Evolutionary conservation across 176 grass and related monocot species (phyloP).

Genomic region (Puccinellia tenuiflora): DNA sequence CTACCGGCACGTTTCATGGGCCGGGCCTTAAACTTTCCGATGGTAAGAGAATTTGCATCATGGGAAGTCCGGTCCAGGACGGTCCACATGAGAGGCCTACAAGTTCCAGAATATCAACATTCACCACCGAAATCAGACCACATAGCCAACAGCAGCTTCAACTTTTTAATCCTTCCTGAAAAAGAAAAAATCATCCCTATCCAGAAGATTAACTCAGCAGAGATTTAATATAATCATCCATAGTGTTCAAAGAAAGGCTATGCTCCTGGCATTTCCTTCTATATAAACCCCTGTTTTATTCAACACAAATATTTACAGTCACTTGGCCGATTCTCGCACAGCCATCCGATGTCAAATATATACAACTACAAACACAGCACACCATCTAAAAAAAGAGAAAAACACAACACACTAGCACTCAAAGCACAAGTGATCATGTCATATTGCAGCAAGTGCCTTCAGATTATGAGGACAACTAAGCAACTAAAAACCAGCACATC

Average conservation of each 20-base stretch:
- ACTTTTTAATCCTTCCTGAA: background rate
- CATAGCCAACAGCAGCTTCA: too few species aligned
- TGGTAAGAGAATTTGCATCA: background rate
- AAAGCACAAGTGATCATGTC: background rate
- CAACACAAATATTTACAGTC: background rate
- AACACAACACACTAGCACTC: background rate
- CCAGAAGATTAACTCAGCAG: background rate
- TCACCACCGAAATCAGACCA: background rate
- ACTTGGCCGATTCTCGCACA: background rate
- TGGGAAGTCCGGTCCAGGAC: background rate
- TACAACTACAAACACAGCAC: background rate
- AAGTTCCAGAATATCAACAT: background rate
- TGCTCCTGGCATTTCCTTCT: background rate
- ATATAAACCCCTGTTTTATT: background rate
- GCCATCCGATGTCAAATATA: background rate
- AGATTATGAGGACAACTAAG: slow-evolving; percentile 1
- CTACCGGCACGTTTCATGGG: background rate
- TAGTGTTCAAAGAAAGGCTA: background rate
- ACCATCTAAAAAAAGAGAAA: background rate
- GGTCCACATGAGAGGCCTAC: background rate
- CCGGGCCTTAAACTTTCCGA: background rate
- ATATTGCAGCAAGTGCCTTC: background rate
- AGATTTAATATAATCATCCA: background rate
- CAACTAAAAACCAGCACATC: background rate
- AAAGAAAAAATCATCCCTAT: background rate